These are phyloP conservation scores for Lyophyllum semitale DNA, from an alignment of 768 basidiomycete species.

Conservation along the genomic window DNA sequence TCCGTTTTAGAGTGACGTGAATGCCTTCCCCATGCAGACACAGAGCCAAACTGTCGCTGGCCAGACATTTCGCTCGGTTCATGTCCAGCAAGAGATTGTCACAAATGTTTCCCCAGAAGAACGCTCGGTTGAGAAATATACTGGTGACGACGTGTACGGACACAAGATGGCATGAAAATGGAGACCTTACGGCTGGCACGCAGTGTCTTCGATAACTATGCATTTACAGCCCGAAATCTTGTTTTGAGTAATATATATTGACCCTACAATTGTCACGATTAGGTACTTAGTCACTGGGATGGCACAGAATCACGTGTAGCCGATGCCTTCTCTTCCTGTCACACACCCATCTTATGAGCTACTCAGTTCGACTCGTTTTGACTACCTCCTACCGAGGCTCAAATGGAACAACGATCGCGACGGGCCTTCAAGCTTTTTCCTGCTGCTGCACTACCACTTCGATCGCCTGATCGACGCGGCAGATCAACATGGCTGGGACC, in stretches of 20 bases:
- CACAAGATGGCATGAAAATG: constrained; percentile 9
- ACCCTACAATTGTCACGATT: too few species aligned
- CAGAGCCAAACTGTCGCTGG: constrained; percentile 20
- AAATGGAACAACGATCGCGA: constrained; percentile 61
- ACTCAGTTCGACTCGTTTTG: constrained; percentile 64
- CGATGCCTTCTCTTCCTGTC: constrained; percentile 5
- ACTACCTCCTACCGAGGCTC: constrained; percentile 43
- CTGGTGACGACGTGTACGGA: constrained; percentile 14
- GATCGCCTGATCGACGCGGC: constrained; percentile 60
- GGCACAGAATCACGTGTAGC: neutral
- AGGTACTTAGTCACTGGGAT: too few species aligned
- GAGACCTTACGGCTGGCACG: neutral
- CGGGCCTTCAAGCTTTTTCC: constrained; percentile 56
- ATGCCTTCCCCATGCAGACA: constrained; percentile 25
- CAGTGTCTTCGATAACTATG: too few species aligned
- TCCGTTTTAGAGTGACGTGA: constrained; percentile 13
- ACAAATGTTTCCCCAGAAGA: constrained; percentile 19
- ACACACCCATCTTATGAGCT: constrained; percentile 26
- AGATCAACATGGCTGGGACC: constrained; percentile 50
- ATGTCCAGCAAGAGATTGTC: constrained; percentile 25
- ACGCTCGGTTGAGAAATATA: constrained; percentile 21
- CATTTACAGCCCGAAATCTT: too few species aligned
- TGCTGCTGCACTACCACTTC: constrained; percentile 63
- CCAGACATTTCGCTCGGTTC: constrained; percentile 25
- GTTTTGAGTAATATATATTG: too few species aligned